Percentiles rank a stretch among this genome's conserved stretches.
Evolutionary conservation across 805 yeast genomes (phyloP).

Genomic region (Saccharomycopsis schoenii): DNA sequence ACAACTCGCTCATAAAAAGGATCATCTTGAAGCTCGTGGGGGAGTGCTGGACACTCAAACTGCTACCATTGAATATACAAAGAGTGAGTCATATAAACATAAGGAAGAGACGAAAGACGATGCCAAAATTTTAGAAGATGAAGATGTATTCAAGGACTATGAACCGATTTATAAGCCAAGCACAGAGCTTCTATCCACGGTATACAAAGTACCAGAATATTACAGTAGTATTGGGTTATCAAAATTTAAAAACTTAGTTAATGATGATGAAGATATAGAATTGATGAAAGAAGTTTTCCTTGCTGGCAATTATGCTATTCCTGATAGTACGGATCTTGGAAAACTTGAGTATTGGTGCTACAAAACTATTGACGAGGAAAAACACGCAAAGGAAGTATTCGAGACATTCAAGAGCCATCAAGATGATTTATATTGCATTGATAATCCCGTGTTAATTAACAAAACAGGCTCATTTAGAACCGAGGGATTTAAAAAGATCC

Average conservation of each 20-base stretch:
- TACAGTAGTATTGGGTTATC: slow-evolving; percentile 31
- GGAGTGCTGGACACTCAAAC: background rate
- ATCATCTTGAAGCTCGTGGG: background rate
- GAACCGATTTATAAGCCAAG: slow-evolving; percentile 39
- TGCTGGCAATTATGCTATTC: slow-evolving; percentile 4
- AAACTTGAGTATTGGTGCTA: slow-evolving; percentile 56
- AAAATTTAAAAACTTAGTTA: slow-evolving; percentile 42
- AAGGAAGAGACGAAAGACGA: slow-evolving; percentile 9
- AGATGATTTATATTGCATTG: background rate
- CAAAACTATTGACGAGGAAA: slow-evolving; percentile 27
- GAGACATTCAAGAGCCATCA: background rate
- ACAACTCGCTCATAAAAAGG: background rate
- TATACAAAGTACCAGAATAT: slow-evolving; percentile 27
- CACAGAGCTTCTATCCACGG: slow-evolving; percentile 42
- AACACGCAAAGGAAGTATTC: slow-evolving; percentile 19
- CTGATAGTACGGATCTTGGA: slow-evolving; percentile 22
- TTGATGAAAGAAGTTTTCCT: slow-evolving; percentile 39
- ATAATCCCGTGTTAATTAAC: slow-evolving; percentile 27
- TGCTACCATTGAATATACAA: background rate
- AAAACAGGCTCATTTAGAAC: slow-evolving; percentile 56
- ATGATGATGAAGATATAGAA: slow-evolving; percentile 66
- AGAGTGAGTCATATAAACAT: slow-evolving; percentile 18
- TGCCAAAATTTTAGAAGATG: slow-evolving; percentile 3
- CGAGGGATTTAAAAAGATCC: slow-evolving; percentile 63
- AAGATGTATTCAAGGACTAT: slow-evolving; percentile 22